Conservation (phyloP, 2,329 filamentous ascomycete species). For the Parasarocladium wereldwijsianum region DNA sequence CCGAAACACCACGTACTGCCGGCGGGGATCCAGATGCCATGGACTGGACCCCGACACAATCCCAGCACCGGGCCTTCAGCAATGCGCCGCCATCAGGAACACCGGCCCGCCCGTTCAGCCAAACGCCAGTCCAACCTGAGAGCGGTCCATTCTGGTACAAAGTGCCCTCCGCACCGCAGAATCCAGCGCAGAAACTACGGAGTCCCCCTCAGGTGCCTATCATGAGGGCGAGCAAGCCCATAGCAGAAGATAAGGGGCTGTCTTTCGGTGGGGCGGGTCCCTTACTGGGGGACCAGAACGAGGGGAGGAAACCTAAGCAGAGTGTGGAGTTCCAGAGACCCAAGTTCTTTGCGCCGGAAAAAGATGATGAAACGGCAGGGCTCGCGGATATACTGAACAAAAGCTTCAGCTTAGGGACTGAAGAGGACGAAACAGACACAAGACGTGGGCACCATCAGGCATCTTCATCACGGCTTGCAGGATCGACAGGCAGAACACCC, state of each 20-base stretch:
- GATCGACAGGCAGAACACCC: not conserved
- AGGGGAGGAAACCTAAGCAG: constrained; percentile 5
- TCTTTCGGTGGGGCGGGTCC: constrained; percentile 27
- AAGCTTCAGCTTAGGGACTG: constrained; percentile 24
- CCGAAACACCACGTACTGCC: not conserved
- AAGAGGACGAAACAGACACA: constrained; percentile 10
- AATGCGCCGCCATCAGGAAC: constrained; percentile 25
- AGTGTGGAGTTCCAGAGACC: constrained; percentile 40
- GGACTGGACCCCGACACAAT: constrained; percentile 57
- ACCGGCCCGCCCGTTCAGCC: constrained; percentile 24
- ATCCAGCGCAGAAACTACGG: constrained; percentile 45
- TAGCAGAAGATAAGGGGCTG: constrained; percentile 26
- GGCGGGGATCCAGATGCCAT: constrained; percentile 39
- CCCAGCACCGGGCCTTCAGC: constrained; percentile 40
- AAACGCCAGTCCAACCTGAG: constrained; percentile 27
- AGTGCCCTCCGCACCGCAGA: constrained; percentile 52
- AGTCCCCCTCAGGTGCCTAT: constrained; percentile 45
- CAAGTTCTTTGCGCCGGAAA: constrained; percentile 39
- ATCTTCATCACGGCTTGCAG: not conserved
- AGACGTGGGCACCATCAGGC: not conserved
- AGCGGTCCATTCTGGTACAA: constrained; percentile 51
- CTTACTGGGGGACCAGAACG: constrained; percentile 4
- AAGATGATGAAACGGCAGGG: constrained; percentile 23
- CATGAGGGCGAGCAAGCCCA: constrained; percentile 28
- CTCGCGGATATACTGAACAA: constrained; percentile 29